Evolutionary conservation across 106 monocot species (phyloP).

Genomic region (Phalaenopsis equestris): DNA sequence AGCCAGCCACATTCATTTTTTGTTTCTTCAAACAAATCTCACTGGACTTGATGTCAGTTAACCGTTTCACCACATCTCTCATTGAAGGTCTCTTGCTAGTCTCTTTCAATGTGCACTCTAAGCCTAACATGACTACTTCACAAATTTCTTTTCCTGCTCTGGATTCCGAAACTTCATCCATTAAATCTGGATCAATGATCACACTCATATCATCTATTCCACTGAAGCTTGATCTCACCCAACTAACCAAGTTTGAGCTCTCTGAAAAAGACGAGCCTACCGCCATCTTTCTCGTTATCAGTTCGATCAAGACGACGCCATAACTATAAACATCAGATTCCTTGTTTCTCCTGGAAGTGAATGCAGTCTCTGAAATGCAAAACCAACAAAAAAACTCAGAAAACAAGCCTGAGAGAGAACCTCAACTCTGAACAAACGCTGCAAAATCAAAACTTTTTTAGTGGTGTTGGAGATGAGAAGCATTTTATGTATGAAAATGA

Average conservation of each 20-base stretch:
- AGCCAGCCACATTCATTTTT: neutral
- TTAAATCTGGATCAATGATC: slow-evolving; percentile 38
- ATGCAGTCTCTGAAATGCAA: slow-evolving; percentile 53
- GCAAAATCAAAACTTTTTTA: neutral
- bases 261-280: slow-evolving; percentile 50
- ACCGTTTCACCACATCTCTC: slow-evolving; percentile 46
- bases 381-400: neutral
- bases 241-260: slow-evolving; percentile 43
- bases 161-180: slow-evolving; percentile 34
- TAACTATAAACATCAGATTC: slow-evolving; percentile 94
- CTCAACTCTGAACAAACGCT: neutral
- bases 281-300: slow-evolving; percentile 58
- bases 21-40: neutral
- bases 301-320: slow-evolving; percentile 74
- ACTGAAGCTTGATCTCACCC: slow-evolving; percentile 45
- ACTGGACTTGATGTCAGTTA: slow-evolving; percentile 34
- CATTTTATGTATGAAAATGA: neutral
- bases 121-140: slow-evolving; percentile 37
- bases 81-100: slow-evolving; percentile 49
- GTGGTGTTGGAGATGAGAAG: neutral
- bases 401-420: neutral
- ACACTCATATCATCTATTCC: slow-evolving; percentile 16
- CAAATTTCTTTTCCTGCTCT: slow-evolving; percentile 30
- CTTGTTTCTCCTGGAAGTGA: slow-evolving; percentile 49
- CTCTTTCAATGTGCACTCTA: slow-evolving; percentile 38